Evolutionary conservation across 2,329 filamentous ascomycete genomes (phyloP).

Genomic region (Clonostachys solani): DNA sequence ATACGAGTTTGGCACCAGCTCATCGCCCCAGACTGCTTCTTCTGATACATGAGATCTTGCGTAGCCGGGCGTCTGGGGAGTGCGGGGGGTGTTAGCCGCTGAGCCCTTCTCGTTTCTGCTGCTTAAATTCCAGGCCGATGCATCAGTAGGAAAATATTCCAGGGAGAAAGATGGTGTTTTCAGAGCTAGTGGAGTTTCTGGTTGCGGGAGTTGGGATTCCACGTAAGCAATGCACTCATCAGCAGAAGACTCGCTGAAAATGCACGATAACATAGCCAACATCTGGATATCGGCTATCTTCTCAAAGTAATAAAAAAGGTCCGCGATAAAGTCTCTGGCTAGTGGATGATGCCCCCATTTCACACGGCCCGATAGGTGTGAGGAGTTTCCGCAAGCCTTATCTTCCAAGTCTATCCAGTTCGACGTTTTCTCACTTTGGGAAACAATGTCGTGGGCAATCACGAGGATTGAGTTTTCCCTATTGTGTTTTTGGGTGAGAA

Average conservation of each 20-base stretch:
- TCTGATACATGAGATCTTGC: conserved; percentile 55
- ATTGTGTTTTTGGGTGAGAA: conserved; percentile 46
- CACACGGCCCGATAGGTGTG: conserved; percentile 50
- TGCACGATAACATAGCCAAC: conserved; percentile 67
- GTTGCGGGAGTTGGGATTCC: conserved; percentile 50
- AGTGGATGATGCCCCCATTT: conserved; percentile 67
- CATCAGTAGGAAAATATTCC: conserved; percentile 61
- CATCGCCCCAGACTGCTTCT: conserved; percentile 45
- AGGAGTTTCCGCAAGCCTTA: conserved; percentile 3
- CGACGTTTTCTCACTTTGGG: conserved; percentile 24
- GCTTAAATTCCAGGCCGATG: conserved; percentile 46
- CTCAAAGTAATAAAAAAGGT: conserved; percentile 63
- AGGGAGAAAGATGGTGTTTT: conserved; percentile 64
- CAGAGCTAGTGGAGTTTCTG: conserved; percentile 59
- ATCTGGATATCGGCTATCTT: conserved; percentile 61
- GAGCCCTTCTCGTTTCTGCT: conserved; percentile 50
- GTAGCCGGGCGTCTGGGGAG: conserved; percentile 51
- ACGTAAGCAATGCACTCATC: conserved; percentile 53
- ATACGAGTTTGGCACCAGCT: conserved; percentile 52
- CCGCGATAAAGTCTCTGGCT: conserved; percentile 54
- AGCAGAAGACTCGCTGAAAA: conserved; percentile 58
- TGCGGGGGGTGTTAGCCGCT: conserved; percentile 50
- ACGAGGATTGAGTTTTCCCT: conserved; percentile 60
- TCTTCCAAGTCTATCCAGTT: conserved; percentile 2
- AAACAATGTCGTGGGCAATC: conserved; percentile 60